Evolutionary conservation across 306 rosid genomes (phyloP).

Genomic region (Chamaecrista fasciculata): DNA sequence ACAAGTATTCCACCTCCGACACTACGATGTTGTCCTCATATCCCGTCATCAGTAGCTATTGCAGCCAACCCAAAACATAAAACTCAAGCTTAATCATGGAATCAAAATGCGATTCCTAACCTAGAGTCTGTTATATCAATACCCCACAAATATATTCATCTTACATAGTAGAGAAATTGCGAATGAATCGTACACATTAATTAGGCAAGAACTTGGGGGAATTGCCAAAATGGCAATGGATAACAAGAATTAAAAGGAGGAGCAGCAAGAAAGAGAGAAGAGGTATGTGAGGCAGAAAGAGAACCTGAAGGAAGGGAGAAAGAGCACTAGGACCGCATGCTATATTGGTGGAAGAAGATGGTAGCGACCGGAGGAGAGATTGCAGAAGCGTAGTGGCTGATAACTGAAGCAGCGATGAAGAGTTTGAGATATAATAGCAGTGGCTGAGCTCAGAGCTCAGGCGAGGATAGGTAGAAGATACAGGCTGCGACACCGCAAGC

Average conservation of each 20-base stretch:
- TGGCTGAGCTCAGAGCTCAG: background rate
- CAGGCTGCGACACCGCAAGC: background rate
- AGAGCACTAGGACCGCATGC: background rate
- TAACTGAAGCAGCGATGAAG: background rate
- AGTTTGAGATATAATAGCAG: background rate
- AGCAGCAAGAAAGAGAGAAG: background rate
- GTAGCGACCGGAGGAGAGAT: background rate
- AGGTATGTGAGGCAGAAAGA: background rate
- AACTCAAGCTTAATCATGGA: background rate
- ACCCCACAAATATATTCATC: too few relatives aligned
- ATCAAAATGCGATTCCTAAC: background rate
- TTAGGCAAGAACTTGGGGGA: conserved; percentile 1
- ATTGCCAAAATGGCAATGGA: background rate
- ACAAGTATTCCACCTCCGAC: background rate
- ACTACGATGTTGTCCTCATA: background rate
- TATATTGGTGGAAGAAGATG: background rate
- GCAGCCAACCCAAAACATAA: conserved; percentile 3
- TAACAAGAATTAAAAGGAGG: background rate
- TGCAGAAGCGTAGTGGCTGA: background rate
- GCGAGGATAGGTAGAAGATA: too few relatives aligned
- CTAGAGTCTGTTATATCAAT: background rate
- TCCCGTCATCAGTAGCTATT: background rate
- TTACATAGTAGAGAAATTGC: too few relatives aligned
- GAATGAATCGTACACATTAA: background rate
- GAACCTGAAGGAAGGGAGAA: background rate